phyloP scores from a whole-genome alignment of 768 basidiomycete species.

The Fistulinella prunicolor region DNA sequence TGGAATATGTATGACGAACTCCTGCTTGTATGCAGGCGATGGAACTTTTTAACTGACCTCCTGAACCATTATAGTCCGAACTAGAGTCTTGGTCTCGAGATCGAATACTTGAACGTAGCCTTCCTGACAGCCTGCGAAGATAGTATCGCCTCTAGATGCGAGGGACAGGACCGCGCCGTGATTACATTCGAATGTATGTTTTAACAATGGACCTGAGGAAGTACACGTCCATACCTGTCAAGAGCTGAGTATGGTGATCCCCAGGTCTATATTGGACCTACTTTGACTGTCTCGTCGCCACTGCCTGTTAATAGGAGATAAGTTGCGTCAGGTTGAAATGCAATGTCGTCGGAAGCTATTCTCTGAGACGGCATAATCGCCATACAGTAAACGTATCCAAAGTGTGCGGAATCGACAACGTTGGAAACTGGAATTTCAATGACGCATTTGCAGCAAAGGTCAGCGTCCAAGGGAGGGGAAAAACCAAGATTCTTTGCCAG shows the following conservation, averaged over 20 bases:
- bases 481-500: conserved; percentile 53
- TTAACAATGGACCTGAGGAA: conserved; percentile 40
- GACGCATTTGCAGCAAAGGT: conserved; percentile 15
- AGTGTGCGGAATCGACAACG: conserved; percentile 87
- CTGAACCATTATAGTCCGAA: conserved; percentile 83
- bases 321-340: conserved; percentile 20
- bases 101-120: conserved; percentile 91
- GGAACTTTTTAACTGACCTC: conserved; percentile 46
- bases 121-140: conserved; percentile 93
- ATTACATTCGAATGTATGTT: conserved; percentile 67
- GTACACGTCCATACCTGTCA: conserved; percentile 67
- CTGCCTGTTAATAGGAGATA: conserved; percentile 76
- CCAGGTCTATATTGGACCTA: conserved; percentile 25
- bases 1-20: conserved; percentile 23
- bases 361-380: conserved; percentile 42
- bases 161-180: conserved; percentile 85
- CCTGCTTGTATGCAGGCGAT: background rate
- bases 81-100: conserved; percentile 81
- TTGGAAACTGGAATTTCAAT: conserved; percentile 63
- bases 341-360: conserved; percentile 35
- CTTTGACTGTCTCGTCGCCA: conserved; percentile 90
- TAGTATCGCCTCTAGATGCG: conserved; percentile 66
- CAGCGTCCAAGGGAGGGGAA: conserved; percentile 34
- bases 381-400: conserved; percentile 92
- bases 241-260: background rate